Conservation (phyloP, 2,329 filamentous ascomycete genomes). For the Neonectria hederae region DNA sequence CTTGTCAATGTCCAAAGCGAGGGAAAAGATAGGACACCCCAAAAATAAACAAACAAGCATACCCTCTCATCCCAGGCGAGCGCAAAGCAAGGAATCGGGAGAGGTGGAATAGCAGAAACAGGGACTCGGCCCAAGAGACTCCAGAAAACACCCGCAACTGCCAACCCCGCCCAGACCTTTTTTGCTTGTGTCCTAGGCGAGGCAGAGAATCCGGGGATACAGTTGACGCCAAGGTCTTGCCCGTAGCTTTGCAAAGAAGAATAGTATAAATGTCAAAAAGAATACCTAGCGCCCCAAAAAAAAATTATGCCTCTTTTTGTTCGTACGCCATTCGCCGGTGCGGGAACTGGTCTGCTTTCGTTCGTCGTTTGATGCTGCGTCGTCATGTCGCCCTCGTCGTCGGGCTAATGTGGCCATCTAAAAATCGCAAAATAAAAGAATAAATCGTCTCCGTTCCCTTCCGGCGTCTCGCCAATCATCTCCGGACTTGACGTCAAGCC, state of each 20-base stretch:
- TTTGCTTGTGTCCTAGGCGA: conserved; percentile 1
- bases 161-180: conserved; percentile 20
- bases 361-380: conserved; percentile 49
- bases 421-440: conserved; percentile 41
- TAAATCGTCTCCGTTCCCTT: conserved; percentile 38
- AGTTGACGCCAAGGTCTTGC: conserved; percentile 21
- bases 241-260: conserved; percentile 39
- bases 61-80: conserved; percentile 11
- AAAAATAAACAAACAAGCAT: conserved; percentile 7
- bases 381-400: conserved; percentile 43
- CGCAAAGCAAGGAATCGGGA: conserved; percentile 16
- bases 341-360: conserved; percentile 46
- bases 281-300: conserved; percentile 50
- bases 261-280: conserved; percentile 49
- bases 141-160: conserved; percentile 33
- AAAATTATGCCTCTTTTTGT: conserved; percentile 50
- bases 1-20: neutral
- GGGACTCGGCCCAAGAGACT: conserved; percentile 24
- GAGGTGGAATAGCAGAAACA: conserved; percentile 14
- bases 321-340: conserved; percentile 53
- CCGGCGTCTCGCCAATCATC: conserved; percentile 38
- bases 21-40: neutral
- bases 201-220: conserved; percentile 10
- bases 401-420: conserved; percentile 39
- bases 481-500: conserved; percentile 33